These are phyloP conservation scores for Aspergillus vadensis DNA, from an alignment of 2,329 filamentous ascomycete genomes.

Conservation along the genomic window DNA sequence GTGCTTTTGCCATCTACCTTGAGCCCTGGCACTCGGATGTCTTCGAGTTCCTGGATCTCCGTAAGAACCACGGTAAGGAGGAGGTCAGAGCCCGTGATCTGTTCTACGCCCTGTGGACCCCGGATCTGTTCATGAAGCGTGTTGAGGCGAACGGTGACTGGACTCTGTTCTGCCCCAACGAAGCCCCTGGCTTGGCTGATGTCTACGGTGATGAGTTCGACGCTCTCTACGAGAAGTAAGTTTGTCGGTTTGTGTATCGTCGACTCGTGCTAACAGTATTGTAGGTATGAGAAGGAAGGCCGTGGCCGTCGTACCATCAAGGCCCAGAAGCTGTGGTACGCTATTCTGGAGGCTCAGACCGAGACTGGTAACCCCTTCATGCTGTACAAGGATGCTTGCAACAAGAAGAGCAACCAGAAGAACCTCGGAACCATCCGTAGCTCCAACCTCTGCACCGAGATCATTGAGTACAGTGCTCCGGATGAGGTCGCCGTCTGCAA, in stretches of 20 bases:
- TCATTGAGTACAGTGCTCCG: conserved; percentile 93
- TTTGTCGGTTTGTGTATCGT: neutral
- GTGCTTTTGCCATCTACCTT: conserved; percentile 97
- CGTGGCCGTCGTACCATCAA: conserved; percentile 88
- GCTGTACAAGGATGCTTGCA: conserved; percentile 98
- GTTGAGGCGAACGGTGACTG: conserved; percentile 95
- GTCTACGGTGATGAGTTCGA: conserved; percentile 98
- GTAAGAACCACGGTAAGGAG: conserved; percentile 99
- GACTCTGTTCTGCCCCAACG: conserved; percentile 98
- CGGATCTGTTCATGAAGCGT: conserved; percentile 99
- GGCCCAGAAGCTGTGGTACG: conserved; percentile 99
- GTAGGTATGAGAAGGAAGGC: conserved; percentile 81
- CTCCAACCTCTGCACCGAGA: conserved; percentile 98
- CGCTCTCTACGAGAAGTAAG: conserved; percentile 74
- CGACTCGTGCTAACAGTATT: conserved; percentile 11
- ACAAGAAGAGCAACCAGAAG: conserved; percentile 99
- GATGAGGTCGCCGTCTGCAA: conserved; percentile 99
- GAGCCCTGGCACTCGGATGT: conserved; percentile 99
- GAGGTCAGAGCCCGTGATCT: conserved; percentile 95
- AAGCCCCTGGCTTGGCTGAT: conserved; percentile 91
- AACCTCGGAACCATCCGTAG: conserved; percentile 97
- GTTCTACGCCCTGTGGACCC: conserved; percentile 97
- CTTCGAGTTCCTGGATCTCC: conserved; percentile 94
- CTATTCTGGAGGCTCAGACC: conserved; percentile 95
- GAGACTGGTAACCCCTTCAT: conserved; percentile 99